Evolutionary conservation across 768 basidiomycete genomes (phyloP).

Genomic region (Aureoboletus auriporus): DNA sequence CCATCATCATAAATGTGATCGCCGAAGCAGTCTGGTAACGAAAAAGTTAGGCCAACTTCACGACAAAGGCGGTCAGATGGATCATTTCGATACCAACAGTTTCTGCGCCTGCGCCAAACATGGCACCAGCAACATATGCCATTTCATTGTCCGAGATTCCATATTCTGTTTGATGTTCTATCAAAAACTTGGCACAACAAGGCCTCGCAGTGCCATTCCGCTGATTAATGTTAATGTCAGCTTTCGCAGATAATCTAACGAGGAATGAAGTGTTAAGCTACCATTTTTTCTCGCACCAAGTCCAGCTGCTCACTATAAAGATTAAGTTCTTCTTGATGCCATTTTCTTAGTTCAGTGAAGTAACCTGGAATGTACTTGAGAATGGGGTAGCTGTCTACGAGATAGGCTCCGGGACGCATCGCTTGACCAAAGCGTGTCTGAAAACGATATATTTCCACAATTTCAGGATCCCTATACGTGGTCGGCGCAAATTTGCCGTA

Average conservation of each 20-base stretch:
- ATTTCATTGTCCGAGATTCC: conserved; percentile 32
- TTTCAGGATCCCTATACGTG: conserved; percentile 33
- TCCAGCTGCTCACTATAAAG: conserved; percentile 32
- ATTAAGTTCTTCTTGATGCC: conserved; percentile 42
- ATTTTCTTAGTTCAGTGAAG: conserved; percentile 47
- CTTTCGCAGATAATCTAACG: background rate
- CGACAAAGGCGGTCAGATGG: background rate
- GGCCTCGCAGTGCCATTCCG: conserved; percentile 18
- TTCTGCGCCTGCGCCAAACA: conserved; percentile 42
- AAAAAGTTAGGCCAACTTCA: background rate
- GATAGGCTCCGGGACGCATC: conserved; percentile 22
- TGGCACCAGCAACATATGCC: conserved; percentile 37
- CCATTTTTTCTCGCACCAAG: conserved; percentile 27
- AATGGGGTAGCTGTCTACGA: conserved; percentile 25
- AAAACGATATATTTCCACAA: conserved; percentile 26
- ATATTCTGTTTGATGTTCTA: conserved; percentile 33
- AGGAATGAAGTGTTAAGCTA: conserved; percentile 2
- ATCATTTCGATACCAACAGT: conserved; percentile 26
- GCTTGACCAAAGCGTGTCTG: conserved; percentile 23
- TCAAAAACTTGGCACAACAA: conserved; percentile 35
- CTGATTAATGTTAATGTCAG: conserved; percentile 11
- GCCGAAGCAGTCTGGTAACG: conserved; percentile 36
- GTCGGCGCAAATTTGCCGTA: conserved; percentile 39
- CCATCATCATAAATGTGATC: conserved; percentile 52
- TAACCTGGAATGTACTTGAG: conserved; percentile 29